Base-by-base conservation (phyloP, 2,329 filamentous ascomycete genomes). In the Colletotrichum sp. region DNA sequence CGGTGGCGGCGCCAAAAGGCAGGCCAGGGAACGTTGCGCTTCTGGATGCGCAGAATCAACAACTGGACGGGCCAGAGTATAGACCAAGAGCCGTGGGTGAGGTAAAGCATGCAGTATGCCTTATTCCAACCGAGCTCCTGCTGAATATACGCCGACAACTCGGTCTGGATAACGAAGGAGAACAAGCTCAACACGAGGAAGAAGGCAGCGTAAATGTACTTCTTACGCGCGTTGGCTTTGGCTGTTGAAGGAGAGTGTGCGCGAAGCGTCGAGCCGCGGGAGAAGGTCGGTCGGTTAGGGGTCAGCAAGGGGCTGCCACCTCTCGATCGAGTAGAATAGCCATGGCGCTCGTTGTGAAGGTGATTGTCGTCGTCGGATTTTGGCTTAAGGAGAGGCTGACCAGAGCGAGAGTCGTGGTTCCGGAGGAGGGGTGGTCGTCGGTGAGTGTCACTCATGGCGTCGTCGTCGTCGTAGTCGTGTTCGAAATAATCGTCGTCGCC, bases 81-180 rank as follows among this genome's bases (percentile, higher is more conserved):
- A 12, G 93, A 84, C 97, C 97, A 99, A 3, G 96, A 98, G 71
- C 96, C 94, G 86, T 99, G 97, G 13, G 97, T 99, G 78, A 99
- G 89, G 85, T 98, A 98, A 89, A 99, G 92, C 97, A 99, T 99
- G 88, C 95, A 98, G 87, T 98, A 99, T n/a, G 97, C 95, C 87
- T 99, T 99, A 86, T 97, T 92, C 97, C 97, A 99, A 77, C 94
- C 92, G 77, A 98, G 86, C 75, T 97, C 93, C 83, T 96, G 93
- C 86, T 98, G 96, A 76, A 99, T 97, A 86, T 98, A 96, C 12
- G 97, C 93, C 13, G 96, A 96, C 69, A 98, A 95, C 88, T 98
- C 96, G 5, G 97, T 98, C 90, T 99, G 97, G 7, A 98, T 88
- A 63, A 95, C 95, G 83, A 99, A 99, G 81, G 94, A 94, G 74